Evolutionary conservation across 768 basidiomycete genomes (phyloP).

Genomic region (Serendipita sp.): DNA sequence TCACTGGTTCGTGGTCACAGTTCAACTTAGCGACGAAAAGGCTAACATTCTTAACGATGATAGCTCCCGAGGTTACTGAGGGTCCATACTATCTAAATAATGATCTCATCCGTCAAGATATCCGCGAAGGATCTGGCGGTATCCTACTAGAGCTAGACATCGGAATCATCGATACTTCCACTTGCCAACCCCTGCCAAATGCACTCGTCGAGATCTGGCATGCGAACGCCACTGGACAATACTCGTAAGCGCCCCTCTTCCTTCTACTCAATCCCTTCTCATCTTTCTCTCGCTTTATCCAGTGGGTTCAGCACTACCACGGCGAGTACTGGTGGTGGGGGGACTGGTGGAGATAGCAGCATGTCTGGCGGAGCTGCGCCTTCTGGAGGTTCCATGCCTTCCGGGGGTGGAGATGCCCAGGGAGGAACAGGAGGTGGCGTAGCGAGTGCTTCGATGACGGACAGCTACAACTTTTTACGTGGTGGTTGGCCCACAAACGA

Average conservation of each 20-base stretch:
- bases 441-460: slow-evolving; percentile 6
- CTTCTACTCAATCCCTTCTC: neutral
- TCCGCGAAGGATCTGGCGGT: slow-evolving; percentile 21
- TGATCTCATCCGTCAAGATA: slow-evolving; percentile 18
- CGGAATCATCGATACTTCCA: slow-evolving; percentile 24
- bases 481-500: slow-evolving; percentile 22
- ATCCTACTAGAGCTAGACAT: slow-evolving; percentile 23
- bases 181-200: slow-evolving; percentile 22
- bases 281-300: neutral
- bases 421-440: neutral
- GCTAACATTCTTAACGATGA: neutral
- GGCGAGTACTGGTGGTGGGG: slow-evolving; percentile 17
- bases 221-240: neutral
- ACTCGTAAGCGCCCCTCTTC: slow-evolving; percentile 13
- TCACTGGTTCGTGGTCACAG: neutral
- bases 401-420: neutral
- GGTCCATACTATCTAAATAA: slow-evolving; percentile 20
- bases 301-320: slow-evolving; percentile 20
- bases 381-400: neutral
- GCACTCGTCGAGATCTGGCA: slow-evolving; percentile 26
- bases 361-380: neutral
- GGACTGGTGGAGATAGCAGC: slow-evolving; percentile 9
- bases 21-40: neutral
- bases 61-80: slow-evolving; percentile 15
- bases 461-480: slow-evolving; percentile 23